These are phyloP conservation scores for Rhodotorula sp. DNA, from an alignment of 1,284 basidiomycete genomes.

Conservation along the genomic window DNA sequence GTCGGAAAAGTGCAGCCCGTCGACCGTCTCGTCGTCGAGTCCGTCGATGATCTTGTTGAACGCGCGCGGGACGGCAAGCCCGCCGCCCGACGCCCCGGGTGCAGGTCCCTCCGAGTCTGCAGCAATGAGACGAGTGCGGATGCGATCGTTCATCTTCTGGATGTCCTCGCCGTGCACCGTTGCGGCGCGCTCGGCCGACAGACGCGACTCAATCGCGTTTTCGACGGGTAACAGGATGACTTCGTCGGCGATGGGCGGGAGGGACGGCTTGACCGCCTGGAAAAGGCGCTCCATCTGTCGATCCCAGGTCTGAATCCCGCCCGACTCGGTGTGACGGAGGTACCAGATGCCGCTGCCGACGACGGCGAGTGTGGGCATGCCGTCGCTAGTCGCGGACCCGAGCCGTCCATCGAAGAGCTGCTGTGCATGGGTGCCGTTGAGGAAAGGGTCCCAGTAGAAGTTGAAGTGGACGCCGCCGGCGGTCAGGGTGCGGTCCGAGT, in stretches of 20 bases:
- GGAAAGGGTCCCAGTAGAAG: conserved; percentile 56
- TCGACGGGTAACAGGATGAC: conserved; percentile 77
- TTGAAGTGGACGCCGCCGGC: conserved; percentile 54
- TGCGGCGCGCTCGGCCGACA: conserved; percentile 63
- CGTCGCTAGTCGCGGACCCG: conserved; percentile 34
- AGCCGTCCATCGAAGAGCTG: conserved; percentile 49
- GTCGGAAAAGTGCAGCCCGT: conserved; percentile 78
- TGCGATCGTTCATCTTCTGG: conserved; percentile 68
- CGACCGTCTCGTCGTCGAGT: conserved; percentile 61
- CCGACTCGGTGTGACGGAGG: conserved; percentile 69
- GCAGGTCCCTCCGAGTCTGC: not conserved
- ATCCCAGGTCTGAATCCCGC: conserved; percentile 75
- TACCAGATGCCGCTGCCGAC: conserved; percentile 86
- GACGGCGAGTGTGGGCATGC: conserved; percentile 65
- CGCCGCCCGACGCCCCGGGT: not conserved
- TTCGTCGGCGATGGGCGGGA: conserved; percentile 61
- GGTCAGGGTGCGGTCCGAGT: conserved; percentile 56
- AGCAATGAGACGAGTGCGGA: conserved; percentile 58
- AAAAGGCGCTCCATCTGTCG: conserved; percentile 67
- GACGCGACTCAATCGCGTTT: conserved; percentile 61
- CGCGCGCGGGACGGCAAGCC: conserved; percentile 28
- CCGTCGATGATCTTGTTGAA: conserved; percentile 42
- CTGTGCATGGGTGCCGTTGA: conserved; percentile 66
- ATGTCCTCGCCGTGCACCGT: conserved; percentile 45
- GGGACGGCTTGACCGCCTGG: conserved; percentile 54